These are phyloP conservation scores for Juglanconis sp. DNA, from an alignment of 2,329 filamentous ascomycete genomes.

Conservation along the genomic window DNA sequence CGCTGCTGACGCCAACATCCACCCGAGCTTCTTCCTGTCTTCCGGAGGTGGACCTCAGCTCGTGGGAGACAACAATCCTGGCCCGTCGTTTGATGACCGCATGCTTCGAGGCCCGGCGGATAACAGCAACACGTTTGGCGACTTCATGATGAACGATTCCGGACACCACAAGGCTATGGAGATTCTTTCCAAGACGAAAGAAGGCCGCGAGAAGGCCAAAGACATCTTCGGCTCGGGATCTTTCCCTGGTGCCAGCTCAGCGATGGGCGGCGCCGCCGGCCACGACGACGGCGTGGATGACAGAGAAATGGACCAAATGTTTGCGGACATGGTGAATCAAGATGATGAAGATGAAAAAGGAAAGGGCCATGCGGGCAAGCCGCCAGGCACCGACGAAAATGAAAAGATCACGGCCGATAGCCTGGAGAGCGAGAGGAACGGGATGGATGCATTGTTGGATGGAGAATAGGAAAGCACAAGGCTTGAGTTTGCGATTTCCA, in stretches of 20 bases:
- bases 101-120: conserved; percentile 42
- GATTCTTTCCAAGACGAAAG: conserved; percentile 48
- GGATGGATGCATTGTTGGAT: conserved; percentile 44
- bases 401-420: conserved; percentile 37
- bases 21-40: conserved; percentile 41
- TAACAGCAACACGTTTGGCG: conserved; percentile 40
- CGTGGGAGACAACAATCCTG: conserved; percentile 35
- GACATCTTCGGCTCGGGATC: conserved; percentile 49
- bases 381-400: background rate
- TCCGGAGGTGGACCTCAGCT: conserved; percentile 40
- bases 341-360: conserved; percentile 46
- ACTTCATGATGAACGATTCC: conserved; percentile 38
- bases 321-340: conserved; percentile 53
- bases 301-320: conserved; percentile 52
- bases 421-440: conserved; percentile 44
- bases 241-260: conserved; percentile 31
- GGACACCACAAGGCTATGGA: conserved; percentile 51
- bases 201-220: conserved; percentile 48
- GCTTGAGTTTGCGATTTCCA: background rate
- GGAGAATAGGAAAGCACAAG: conserved; percentile 30
- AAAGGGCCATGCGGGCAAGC: conserved; percentile 20
- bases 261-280: conserved; percentile 9
- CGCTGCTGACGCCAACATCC: conserved; percentile 29
- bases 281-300: conserved; percentile 36
- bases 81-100: conserved; percentile 47